Base-by-base conservation (phyloP, 768 basidiomycete species). In the Amanita pallidorosea region DNA sequence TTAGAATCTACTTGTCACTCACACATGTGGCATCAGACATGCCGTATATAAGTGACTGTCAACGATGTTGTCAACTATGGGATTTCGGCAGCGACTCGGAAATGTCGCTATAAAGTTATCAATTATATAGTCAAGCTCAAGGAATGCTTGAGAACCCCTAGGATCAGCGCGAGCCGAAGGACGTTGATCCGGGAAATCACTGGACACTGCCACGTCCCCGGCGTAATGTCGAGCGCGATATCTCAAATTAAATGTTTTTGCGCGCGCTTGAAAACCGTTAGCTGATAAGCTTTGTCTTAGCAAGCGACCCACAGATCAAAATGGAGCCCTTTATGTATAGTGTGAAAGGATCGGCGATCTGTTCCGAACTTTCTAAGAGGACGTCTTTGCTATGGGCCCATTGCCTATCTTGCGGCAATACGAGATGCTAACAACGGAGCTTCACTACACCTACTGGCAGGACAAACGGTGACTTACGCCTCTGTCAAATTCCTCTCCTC, bases 241-340 rank as follows among this genome's bases (percentile, higher is more conserved):
- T 35, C 86, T 76, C 40, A 78, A 58, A 60, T 86, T 85, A 63
- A 85, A 88, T 8, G 69, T 65, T 61, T 86, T 86, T 15, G 72
- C 72, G 48, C 61, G 65, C n/a, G 73, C 73, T 74, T 46, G 25
- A 27, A 37, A 15, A 18, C 5, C 47, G 13, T 57, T 13, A 48
- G 17, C 13, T 45, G 31, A 36, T 12, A n/a, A 23, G 35, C 9
- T 33, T 27, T 34, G 36, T 22, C 35, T n/a, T 12, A 31, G 27
- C 55, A 20, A 27, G 45, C 4, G 9, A 56, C 70, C 54, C 55
- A 73, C 75, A 86, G 33, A 88, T 70, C 41, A 89, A 56, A 50
- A 86, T 79, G 7, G 75, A 71, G 8, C 78, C 74, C 61, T 89
- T 88, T 61, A 86, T 71, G 55, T 83, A 86, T 13, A 88, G 58